A percentile compares a stretch with the other conserved stretches of the same genome.
phyloP scores from a whole-genome alignment of 768 basidiomycete species.

The Hypsizygus marmoreus region DNA sequence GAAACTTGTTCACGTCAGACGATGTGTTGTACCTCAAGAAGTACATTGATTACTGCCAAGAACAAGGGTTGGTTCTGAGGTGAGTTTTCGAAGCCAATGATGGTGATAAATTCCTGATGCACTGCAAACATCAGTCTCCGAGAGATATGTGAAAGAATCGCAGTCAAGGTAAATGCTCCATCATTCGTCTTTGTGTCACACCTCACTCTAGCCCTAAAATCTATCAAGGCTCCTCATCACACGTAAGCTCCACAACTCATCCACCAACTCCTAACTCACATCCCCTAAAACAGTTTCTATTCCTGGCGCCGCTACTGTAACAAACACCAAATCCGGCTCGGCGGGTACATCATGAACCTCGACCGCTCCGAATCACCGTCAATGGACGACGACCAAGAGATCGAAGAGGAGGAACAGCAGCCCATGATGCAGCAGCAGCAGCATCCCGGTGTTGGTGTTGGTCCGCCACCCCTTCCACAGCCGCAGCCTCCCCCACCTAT shows the following conservation, averaged over 20 bases:
- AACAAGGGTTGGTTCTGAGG: slow-evolving; percentile 83
- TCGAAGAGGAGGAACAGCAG: slow-evolving; percentile 46
- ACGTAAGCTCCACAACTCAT: slow-evolving; percentile 52
- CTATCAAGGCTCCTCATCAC: slow-evolving; percentile 77
- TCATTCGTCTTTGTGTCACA: slow-evolving; percentile 2
- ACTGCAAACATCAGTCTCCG: slow-evolving; percentile 47
- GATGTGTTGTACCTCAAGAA: slow-evolving; percentile 83
- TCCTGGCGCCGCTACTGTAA: slow-evolving; percentile 93
- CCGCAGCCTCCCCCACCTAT: slow-evolving; percentile 30
- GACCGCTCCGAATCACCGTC: slow-evolving; percentile 50
- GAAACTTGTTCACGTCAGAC: slow-evolving; percentile 83
- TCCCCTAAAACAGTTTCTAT: slow-evolving; percentile 59
- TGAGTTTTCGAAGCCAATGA: slow-evolving; percentile 26
- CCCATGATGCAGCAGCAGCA: slow-evolving; percentile 32
- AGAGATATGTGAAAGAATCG: slow-evolving; percentile 87
- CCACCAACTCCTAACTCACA: slow-evolving; percentile 1
- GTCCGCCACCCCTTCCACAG: slow-evolving; percentile 40
- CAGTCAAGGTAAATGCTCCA: slow-evolving; percentile 60
- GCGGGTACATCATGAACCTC: slow-evolving; percentile 78
- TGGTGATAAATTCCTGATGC: slow-evolving; percentile 1
- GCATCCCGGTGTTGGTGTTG: slow-evolving; percentile 35
- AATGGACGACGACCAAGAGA: slow-evolving; percentile 43
- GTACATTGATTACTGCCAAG: slow-evolving; percentile 90
- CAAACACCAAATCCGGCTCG: slow-evolving; percentile 88
- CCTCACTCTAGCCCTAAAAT: slow-evolving; percentile 7